Evolutionary conservation across 208 protist genomes (phyloP), one percentile per base, ranked within the genome.

Genomic region (Trypanosoma conorhini): DNA sequence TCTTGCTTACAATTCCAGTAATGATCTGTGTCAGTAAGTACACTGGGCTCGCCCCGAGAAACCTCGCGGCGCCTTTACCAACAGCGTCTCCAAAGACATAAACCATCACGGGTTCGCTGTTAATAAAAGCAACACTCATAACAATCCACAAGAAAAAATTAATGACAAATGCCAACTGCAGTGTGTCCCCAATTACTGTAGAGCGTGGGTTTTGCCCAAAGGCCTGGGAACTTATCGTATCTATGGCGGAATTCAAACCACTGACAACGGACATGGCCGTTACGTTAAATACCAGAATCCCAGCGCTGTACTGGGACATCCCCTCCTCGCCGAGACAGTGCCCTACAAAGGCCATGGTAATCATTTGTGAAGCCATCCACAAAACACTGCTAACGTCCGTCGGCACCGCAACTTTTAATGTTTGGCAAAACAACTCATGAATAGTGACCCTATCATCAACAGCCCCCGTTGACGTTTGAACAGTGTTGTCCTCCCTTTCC

Each of bases 171-270:
- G 84, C 82, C 48, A 81, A 63, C 64, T 90, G 87, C 64, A 93
- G 63, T 31, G 79, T 82, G 67, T 90, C 84, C 17, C 82, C 87
- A 64, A 88, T 80, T 40, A 86, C 63, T 21, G 80, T 80, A 46
- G 84, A 89, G 26, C 74, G 77, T 17, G 73, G 70, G 58, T 89
- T 72, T 3, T 72, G 70, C 33, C 87, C 87, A 60, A 78, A 90
- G 19, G 87, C 84, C 60, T 93, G 87, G n/a, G 87, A 88, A 35
- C 80, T 80, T 26, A 90, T 77, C 7, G 87, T 90, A 75, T 93
- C 84, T 50, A 93, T 88, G 30, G 87, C 84, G 5, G 82, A 76
- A 54, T 79, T 81, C 55, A 89, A 82, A 24, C 85, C 85, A 60
- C 75, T 77, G 26, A 85, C 66, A 56, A 94, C 72, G 48, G 81